phyloP scores from a whole-genome alignment of 257 asterid genomes.

The Mentha longifolia region DNA sequence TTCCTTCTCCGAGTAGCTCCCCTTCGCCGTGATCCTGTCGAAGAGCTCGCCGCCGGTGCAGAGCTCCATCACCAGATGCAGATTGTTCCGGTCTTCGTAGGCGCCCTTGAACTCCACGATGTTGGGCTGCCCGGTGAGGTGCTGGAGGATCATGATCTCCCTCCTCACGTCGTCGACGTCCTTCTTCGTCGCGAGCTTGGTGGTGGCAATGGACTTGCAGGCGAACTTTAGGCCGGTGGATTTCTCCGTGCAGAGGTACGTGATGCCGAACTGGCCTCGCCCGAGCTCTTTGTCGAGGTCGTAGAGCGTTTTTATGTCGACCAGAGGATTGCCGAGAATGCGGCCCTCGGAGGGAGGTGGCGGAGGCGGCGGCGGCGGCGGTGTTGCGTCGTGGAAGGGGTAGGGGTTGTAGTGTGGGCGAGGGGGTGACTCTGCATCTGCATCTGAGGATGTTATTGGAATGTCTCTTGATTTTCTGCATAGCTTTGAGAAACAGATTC shows the following conservation, averaged over 20 bases:
- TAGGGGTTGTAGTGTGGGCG: conserved; percentile 21
- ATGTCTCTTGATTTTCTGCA: conserved; percentile 44
- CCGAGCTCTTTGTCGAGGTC: conserved; percentile 57
- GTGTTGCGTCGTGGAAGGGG: conserved; percentile 24
- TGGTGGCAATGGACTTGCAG: conserved; percentile 58
- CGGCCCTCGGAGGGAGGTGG: conserved; percentile 39
- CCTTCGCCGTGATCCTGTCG: conserved; percentile 61
- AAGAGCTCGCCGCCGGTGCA: conserved; percentile 74
- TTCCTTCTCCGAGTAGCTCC: conserved; percentile 65
- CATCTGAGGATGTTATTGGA: conserved; percentile 54
- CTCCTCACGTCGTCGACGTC: conserved; percentile 49
- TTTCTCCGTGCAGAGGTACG: conserved; percentile 61
- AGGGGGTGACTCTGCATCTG: conserved; percentile 49
- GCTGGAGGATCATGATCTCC: conserved; percentile 62
- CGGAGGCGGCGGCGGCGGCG: conserved; percentile 27
- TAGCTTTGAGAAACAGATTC: conserved; percentile 58
- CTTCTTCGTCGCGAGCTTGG: conserved; percentile 44
- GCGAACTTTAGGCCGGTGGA: conserved; percentile 49
- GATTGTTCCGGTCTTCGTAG: conserved; percentile 47
- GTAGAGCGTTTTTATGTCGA: conserved; percentile 51
- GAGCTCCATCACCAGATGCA: conserved; percentile 69
- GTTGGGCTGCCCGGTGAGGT: conserved; percentile 65
- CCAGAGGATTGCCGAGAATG: conserved; percentile 46
- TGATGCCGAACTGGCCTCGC: conserved; percentile 70
- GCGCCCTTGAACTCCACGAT: conserved; percentile 72